Conservation (phyloP, 768 basidiomycete genomes). For the Cystofilobasidium macerans region DNA sequence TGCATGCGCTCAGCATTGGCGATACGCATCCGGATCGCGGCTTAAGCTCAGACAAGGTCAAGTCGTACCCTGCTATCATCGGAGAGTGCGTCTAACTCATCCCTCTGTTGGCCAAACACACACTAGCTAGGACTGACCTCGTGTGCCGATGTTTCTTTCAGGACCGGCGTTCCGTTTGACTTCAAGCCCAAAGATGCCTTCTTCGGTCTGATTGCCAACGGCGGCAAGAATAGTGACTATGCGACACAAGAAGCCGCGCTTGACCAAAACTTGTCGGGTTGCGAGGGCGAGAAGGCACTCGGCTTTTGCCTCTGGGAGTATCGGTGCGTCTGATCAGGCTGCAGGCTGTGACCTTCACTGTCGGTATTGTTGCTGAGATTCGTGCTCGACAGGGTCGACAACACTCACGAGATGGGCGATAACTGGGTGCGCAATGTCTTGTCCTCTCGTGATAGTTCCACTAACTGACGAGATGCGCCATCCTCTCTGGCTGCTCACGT, state of each 20-base stretch:
- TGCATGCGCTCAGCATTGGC: neutral
- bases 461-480: neutral
- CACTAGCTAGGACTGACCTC: neutral
- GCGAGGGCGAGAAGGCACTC: constrained; percentile 62
- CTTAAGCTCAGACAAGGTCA: neutral
- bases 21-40: constrained; percentile 9
- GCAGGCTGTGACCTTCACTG: too few species aligned
- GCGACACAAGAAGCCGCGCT: constrained; percentile 66
- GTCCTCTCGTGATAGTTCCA: constrained; percentile 46
- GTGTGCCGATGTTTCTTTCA: constrained; percentile 48
- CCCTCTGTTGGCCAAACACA: neutral
- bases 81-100: constrained; percentile 1
- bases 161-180: constrained; percentile 57
- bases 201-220: constrained; percentile 63
- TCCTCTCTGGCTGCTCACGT: neutral
- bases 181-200: constrained; percentile 67
- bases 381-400: neutral
- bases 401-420: constrained; percentile 75
- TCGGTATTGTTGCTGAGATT: neutral
- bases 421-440: constrained; percentile 86
- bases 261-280: constrained; percentile 63
- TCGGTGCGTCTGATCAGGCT: neutral
- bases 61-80: constrained; percentile 5
- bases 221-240: constrained; percentile 59
- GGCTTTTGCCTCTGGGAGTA: constrained; percentile 34